phyloP scores from a whole-genome alignment of 768 basidiomycete species.

The Multifurca ochricompacta region DNA sequence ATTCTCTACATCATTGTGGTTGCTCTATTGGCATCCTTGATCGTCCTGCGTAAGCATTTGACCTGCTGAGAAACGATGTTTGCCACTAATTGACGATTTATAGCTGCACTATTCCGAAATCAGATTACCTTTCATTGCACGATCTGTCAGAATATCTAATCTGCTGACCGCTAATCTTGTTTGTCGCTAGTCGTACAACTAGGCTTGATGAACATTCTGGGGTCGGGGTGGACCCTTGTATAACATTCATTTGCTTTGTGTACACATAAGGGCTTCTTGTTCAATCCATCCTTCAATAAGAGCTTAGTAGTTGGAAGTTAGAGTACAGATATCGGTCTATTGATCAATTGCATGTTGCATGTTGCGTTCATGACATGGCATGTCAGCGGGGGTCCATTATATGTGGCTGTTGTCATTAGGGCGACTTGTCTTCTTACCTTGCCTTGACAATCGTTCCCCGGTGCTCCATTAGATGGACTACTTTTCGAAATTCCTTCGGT shows the following conservation, averaged over 20 bases:
- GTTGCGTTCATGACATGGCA: too few species aligned
- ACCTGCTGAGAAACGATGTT: constrained; percentile 7
- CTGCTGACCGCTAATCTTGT: constrained; percentile 21
- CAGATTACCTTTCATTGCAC: constrained; percentile 71
- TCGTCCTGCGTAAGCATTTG: constrained; percentile 64
- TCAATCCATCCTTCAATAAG: too few species aligned
- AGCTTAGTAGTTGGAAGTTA: too few species aligned
- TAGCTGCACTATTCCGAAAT: constrained; percentile 77
- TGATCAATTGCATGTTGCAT: too few species aligned
- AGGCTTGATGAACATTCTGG: constrained; percentile 1
- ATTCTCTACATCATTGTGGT: constrained; percentile 74
- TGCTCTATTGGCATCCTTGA: constrained; percentile 69
- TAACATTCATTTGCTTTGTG: constrained; percentile 18
- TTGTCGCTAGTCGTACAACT: constrained; percentile 18
- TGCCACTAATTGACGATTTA: constrained; percentile 19
- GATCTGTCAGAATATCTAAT: constrained; percentile 80
- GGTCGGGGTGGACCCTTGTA: constrained; percentile 7
- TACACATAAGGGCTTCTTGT: constrained; percentile 8
- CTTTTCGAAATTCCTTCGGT: constrained; percentile 71
- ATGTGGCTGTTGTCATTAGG: too few species aligned
- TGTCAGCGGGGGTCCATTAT: too few species aligned
- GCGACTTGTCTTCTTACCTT: neutral
- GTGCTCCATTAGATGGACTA: constrained; percentile 59
- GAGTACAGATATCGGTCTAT: neutral
- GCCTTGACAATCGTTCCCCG: neutral